Base-by-base conservation (phyloP, 345 rosid species). In the Hibiscus syriacus region DNA sequence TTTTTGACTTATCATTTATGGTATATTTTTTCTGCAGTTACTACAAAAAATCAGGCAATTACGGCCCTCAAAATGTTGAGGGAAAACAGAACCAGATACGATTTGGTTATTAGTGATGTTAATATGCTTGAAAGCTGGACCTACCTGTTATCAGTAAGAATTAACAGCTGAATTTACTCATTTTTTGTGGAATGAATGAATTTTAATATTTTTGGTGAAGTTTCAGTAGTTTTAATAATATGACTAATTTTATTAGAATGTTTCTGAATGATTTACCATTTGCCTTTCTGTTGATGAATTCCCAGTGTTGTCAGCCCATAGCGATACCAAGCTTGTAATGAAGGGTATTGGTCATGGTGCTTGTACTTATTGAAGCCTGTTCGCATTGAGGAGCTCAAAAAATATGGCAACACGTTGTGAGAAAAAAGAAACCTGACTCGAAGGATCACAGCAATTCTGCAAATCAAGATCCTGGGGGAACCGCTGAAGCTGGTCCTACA, bases 321-420 rank as follows among this genome's bases (percentile, higher is more conserved):
- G 98, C 34, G 97, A 93, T 70, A 76, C 80, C 49, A 81, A 87
- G 70, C 88, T 88, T 45, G 96, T 90, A 4, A 86, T 85, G 86
- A 89, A 93, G 79, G 99, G 99, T 55, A 77, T 94, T 36, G 75
- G 80, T 6, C 96, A 89, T 67, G 99, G 99, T 16, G 99, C 99
- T 2, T 85, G 85, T 94, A 94, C 72, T 68, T 94, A 69, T 70
- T 87, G 48, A 94, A 94, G 72, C 99, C 98, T 22, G 92, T 89
- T 66, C 76, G 91, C 26, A 70, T 81, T 10, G 89, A 94, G 85
- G 95, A 87, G 85, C 87, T 94, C 60, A 76, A 80, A 69, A 94
- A 94, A 90, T 93, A 74, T 93, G 98, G 98, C 98, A 89, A 36
- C 95, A 88, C 72, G 95, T 88, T 5, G 64, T 88, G 30, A 77